Evolutionary conservation across 2,329 filamentous ascomycete genomes (phyloP).

Genomic region (Aspergillus unguis): DNA sequence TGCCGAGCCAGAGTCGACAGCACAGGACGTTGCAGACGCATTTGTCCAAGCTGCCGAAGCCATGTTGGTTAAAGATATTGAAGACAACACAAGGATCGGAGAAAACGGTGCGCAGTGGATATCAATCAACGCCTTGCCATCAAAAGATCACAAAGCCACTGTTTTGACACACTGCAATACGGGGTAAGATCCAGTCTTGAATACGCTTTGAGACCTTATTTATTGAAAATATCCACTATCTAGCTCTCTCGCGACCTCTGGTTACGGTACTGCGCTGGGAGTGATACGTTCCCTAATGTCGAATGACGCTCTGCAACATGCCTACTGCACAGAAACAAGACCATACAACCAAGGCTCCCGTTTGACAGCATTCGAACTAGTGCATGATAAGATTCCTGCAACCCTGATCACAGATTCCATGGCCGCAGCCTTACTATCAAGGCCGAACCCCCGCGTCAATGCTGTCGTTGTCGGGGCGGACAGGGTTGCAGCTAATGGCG

Average conservation of each 20-base stretch:
- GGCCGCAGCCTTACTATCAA: constrained; percentile 77
- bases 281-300: constrained; percentile 81
- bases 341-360: constrained; percentile 98
- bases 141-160: constrained; percentile 61
- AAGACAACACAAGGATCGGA: constrained; percentile 84
- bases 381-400: constrained; percentile 85
- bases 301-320: constrained; percentile 66
- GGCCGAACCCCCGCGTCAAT: constrained; percentile 62
- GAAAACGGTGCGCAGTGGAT: constrained; percentile 82
- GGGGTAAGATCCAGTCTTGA: constrained; percentile 53
- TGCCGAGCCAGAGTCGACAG: constrained; percentile 30
- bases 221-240: neutral
- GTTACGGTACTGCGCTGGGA: constrained; percentile 93
- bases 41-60: constrained; percentile 79
- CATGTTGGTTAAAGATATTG: constrained; percentile 81
- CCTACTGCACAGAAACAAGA: constrained; percentile 93
- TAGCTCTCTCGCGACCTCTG: constrained; percentile 87
- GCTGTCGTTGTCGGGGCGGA: constrained; percentile 94
- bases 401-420: constrained; percentile 96
- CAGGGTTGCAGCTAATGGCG: constrained; percentile 90
- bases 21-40: constrained; percentile 56
- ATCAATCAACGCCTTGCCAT: constrained; percentile 51
- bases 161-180: constrained; percentile 98
- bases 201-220: neutral
- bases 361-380: constrained; percentile 93